phyloP scores from a whole-genome alignment of 129 eudicot species.

The Lonicera japonica region DNA sequence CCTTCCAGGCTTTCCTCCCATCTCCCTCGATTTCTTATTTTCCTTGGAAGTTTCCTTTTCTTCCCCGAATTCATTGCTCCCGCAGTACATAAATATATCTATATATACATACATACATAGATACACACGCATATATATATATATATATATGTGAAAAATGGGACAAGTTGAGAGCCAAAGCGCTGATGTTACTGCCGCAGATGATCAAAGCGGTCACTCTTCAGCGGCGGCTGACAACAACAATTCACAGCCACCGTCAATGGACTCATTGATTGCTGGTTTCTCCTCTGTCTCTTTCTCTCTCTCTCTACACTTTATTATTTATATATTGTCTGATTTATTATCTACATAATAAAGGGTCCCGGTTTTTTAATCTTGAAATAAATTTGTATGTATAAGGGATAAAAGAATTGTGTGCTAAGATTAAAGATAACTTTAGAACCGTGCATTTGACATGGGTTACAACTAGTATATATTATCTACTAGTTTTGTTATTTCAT shows the following conservation, averaged over 20 bases:
- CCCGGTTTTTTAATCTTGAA: no score
- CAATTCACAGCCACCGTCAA: conserved; percentile 33
- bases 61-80: neutral
- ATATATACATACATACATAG: no score
- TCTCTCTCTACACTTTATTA: neutral
- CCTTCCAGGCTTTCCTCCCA: neutral
- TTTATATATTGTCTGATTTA: neutral
- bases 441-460: no score
- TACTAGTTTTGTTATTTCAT: neutral
- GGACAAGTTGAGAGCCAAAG: conserved; percentile 46
- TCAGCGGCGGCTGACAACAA: conserved; percentile 8
- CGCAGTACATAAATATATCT: no score
- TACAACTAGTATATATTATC: no score
- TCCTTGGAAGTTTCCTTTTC: neutral
- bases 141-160: conserved; percentile 13
- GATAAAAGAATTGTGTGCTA: no score
- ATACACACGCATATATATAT: neutral
- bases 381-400: no score
- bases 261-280: conserved; percentile 62
- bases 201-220: conserved; percentile 13
- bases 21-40: neutral
- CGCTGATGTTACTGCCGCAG: conserved; percentile 15
- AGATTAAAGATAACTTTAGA: no score
- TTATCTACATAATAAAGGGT: no score
- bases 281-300: neutral